phyloP scores from a whole-genome alignment of 768 basidiomycete genomes.

The Candolleomyces eurysporus region DNA sequence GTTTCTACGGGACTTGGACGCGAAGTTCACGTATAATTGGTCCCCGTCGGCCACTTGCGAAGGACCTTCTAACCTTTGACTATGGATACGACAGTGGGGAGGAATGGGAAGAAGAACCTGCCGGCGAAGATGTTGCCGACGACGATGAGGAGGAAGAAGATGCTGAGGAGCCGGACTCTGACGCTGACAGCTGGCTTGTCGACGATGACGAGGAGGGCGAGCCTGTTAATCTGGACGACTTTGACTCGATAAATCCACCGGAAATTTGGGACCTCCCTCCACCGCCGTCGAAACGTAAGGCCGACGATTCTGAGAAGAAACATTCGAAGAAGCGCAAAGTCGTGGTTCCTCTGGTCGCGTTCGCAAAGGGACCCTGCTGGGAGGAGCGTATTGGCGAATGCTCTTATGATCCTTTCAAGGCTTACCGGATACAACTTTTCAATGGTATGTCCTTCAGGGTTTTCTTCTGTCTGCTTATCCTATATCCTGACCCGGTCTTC shows the following conservation, averaged over 20 bases:
- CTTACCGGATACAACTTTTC: constrained; percentile 76
- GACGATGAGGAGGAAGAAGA: constrained; percentile 68
- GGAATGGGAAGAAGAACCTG: constrained; percentile 92
- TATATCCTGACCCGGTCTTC: no score
- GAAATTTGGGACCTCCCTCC: constrained; percentile 19
- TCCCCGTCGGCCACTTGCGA: constrained; percentile 78
- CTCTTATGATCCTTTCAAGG: constrained; percentile 66
- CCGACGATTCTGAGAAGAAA: constrained; percentile 48
- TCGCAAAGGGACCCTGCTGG: constrained; percentile 80
- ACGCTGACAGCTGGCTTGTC: constrained; percentile 76
- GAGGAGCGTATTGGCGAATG: constrained; percentile 67
- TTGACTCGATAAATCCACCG: constrained; percentile 35
- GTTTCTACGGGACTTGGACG: constrained; percentile 95
- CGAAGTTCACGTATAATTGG: constrained; percentile 75
- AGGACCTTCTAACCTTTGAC: constrained; percentile 75
- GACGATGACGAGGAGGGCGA: constrained; percentile 64
- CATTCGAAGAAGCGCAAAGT: constrained; percentile 71
- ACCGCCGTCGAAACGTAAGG: constrained; percentile 60
- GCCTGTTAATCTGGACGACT: constrained; percentile 33
- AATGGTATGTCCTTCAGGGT: constrained; percentile 55
- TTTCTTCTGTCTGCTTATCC: no score
- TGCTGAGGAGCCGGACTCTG: constrained; percentile 65
- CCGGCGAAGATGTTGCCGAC: constrained; percentile 76
- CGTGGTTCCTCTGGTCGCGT: constrained; percentile 77
- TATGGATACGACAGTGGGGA: constrained; percentile 94